Conservation (phyloP, 169 alveolate genomes). For the Pseudocohnilembus persalinus region DNA sequence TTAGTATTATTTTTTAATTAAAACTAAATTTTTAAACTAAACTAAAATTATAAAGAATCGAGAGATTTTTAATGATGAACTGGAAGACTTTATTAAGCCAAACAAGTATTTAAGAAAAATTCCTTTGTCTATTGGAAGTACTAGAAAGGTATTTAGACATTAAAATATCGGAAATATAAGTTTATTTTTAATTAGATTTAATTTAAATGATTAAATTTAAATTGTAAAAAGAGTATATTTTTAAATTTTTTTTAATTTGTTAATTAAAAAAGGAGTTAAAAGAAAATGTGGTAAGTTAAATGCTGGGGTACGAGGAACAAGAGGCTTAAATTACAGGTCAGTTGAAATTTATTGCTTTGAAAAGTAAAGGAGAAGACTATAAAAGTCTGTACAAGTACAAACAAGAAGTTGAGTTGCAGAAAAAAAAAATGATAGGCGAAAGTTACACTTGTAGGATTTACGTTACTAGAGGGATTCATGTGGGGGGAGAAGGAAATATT, state of each 20-base stretch:
- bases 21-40: too few species aligned
- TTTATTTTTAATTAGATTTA: too few species aligned
- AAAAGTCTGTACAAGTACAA: background rate
- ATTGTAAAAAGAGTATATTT: too few species aligned
- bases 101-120: slow-evolving; percentile 33
- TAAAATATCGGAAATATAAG: too few species aligned
- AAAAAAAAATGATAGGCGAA: background rate
- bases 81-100: slow-evolving; percentile 52
- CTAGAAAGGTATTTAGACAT: slow-evolving; percentile 59
- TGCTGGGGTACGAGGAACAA: too few species aligned
- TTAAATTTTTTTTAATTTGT: too few species aligned
- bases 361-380: background rate
- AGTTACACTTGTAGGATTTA: slow-evolving; percentile 1
- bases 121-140: slow-evolving; percentile 48
- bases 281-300: too few species aligned
- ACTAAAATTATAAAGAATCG: slow-evolving; percentile 13
- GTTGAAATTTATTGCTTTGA: background rate
- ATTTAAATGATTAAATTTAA: too few species aligned
- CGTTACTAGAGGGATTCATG: slow-evolving; percentile 33
- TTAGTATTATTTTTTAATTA: too few species aligned
- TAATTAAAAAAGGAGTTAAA: too few species aligned
- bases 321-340: slow-evolving; percentile 16
- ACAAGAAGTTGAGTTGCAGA: slow-evolving; percentile 3
- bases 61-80: slow-evolving; percentile 49
- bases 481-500: slow-evolving; percentile 21